Conservation (phyloP, 768 basidiomycete species). For the Saitozyma sp. region DNA sequence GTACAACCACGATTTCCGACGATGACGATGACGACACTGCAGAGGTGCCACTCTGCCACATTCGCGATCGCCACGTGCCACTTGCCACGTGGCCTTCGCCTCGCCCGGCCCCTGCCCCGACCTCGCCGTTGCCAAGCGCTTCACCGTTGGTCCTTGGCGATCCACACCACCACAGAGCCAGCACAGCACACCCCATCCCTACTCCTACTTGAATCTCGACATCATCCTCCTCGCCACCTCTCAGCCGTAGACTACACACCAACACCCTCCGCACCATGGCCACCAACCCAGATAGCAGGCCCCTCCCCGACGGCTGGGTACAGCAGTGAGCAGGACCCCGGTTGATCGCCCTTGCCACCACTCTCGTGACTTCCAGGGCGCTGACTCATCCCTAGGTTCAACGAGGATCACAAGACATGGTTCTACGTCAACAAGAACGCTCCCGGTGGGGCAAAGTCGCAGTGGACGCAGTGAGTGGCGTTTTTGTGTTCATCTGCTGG, state of each 20-base stretch:
- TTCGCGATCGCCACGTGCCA: too few relatives aligned
- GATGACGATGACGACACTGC: not conserved
- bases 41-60: too few relatives aligned
- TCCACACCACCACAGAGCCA: not conserved
- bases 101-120: not conserved
- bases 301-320: constrained; percentile 45
- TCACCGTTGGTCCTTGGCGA: not conserved
- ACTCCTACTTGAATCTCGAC: not conserved
- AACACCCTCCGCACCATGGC: constrained; percentile 15
- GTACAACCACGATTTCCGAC: too few relatives aligned
- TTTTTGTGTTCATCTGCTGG: too few relatives aligned
- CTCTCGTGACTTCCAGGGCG: not conserved
- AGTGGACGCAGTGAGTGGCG: constrained; percentile 45
- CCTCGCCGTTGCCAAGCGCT: constrained; percentile 7
- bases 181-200: not conserved
- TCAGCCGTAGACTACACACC: not conserved
- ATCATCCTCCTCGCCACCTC: constrained; percentile 6
- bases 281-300: constrained; percentile 39
- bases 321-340: constrained; percentile 31
- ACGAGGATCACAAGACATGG: constrained; percentile 44
- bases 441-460: constrained; percentile 34
- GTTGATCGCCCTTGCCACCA: not conserved
- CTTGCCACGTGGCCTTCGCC: not conserved
- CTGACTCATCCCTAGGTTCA: constrained; percentile 25
- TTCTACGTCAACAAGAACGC: constrained; percentile 47